Evolutionary conservation across 2,329 filamentous ascomycete species (phyloP), one percentile per base, ranked within the genome.

Genomic region (Ceratocystis eucalypticola): DNA sequence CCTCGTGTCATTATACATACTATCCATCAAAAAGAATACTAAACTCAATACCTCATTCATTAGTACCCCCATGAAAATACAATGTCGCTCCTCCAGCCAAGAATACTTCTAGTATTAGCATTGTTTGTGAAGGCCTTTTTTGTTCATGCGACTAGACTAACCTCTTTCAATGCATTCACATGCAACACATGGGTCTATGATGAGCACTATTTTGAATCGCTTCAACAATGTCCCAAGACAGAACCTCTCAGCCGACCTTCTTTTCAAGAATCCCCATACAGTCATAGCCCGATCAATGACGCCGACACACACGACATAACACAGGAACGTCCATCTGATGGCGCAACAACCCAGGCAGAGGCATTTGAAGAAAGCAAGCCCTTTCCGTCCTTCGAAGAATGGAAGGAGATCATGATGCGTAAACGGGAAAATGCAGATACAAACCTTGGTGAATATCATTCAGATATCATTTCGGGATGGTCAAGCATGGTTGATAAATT

Each of bases 381-480:
- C 0, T 66, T 68, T 25, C 50, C 66, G 28, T 59, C 66, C 2
- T 68, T 68, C 37, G 66, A 68, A n/a, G 33, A 68, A 46, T 68
- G 66, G 66, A 68, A 68, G 37, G 64, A 65, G 4, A 44, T 63
- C 20, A 68, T 68, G 61, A 41, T 66, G 48, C 62, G 22, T 33
- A 65, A 66, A 45, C 64, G 61, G 6, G 25, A 50, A 25, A 33
- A 59, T n/a, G 61, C 59, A 3, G 64, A 64, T 6, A 12, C 30
- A 15, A 45, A 61, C 15, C 20, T 37, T 20, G 7, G n/a, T 28
- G 50, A 67, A 15, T 7, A 44, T 17, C 41, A 37, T 41, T 12
- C 22, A 8, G 25, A 25, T n/a, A 46, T 15, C 46, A 33, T 44
- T 4, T 12, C 17, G 12, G 57, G 30, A 66, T 37, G 22, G 20